Evolutionary conservation across 208 protist species (phyloP), one percentile per base, ranked within the genome.

Genomic region (Angomonas ambiguus): DNA sequence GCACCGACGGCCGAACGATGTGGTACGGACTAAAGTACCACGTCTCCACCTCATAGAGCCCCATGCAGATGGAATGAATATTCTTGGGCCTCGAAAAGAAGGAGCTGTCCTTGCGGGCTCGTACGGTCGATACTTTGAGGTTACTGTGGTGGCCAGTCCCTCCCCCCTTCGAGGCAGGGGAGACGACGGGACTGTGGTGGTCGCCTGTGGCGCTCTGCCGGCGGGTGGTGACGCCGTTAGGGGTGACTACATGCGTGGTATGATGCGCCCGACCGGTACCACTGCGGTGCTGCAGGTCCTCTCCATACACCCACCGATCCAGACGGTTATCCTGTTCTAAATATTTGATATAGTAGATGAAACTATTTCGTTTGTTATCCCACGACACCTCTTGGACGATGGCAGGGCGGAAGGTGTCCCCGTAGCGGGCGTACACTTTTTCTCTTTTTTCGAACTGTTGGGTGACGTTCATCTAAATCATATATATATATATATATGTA

Each of bases 11-110:
- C 1, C 85, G 76, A 13, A 88, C 84, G n/a, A 92, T 71, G 72
- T 90, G 98, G 68, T 98, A 99, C 0, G 98, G 98, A 24, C 94
- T 97, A 66, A 97, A 99, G 83, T 99, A 99, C 98, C 98, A 99
- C 33, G 97, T 87, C 51, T 98, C 91, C 42, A 99, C 88, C 70
- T 95, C 88, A 65, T 98, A 97, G 10, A 85, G 79, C 0, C 98
- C 98, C 58, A 99, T 91, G 72, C 97, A 95, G 58, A 99, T 92
- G 2, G 77, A 88, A 45, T 96, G 87, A 49, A 99, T 98, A 69
- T 99, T 99, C 70, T 98, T 98, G 16, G 98, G 90, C 28, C 90
- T 82, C 5, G 77, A 93, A 56, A 95, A 95, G 74, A 95, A 95
- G 11, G 83, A 74, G 61, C 89, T 95, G 71, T 96, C 90, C 20